Base-by-base conservation (phyloP, 2,329 filamentous ascomycete species). In the Massarina eburnea region DNA sequence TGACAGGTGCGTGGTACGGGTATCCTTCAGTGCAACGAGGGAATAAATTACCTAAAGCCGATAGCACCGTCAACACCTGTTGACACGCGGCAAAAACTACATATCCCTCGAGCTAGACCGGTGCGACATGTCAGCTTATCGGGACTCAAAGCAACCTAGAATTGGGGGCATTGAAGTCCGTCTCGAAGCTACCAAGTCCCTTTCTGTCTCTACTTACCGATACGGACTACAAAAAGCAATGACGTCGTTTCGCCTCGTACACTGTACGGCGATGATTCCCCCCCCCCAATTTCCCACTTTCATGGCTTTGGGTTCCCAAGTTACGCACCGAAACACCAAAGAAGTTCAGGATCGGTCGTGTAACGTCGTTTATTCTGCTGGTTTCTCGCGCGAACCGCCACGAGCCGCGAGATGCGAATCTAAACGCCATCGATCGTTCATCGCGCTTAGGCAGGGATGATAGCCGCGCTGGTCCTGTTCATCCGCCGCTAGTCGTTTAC, bases 1-100 rank as follows among this genome's bases (percentile, higher is more conserved):
- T 51, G 45, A 51, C 48, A 34, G 36, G 36, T 35, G 42, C 45
- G 45, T 48, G 42, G 41, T 15, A 21, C 26, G 2, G 34, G 17
- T 15, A 15, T 32, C 12, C 29, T 14, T 32, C 29, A 21, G 12
- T 37, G 3, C 17, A 37, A n/a, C 22, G 34, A 21, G 34, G 22
- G 19, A 20, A 6, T 35, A 4, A 6, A 14, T 14, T 8, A 14
- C 27, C n/a, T 8, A 30, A 8, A 14, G 12, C n/a, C 5, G 6
- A 14, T 30, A 14, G 4, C 4, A 8, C 4, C 27, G n/a, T 14
- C 9, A 14, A 14, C 12, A 8, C 12, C 27, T 30, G 9, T 14
- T 30, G 12, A 14, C 7, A 8, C 6, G 12, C 27, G 27, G 9
- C 24, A 26, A 30, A 4, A 8, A 30, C 27, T 8, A 30, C n/a